Evolutionary conservation across 2,329 filamentous ascomycete species (phyloP), one percentile per base, ranked within the genome.

Genomic region (Trichoderma koningii): DNA sequence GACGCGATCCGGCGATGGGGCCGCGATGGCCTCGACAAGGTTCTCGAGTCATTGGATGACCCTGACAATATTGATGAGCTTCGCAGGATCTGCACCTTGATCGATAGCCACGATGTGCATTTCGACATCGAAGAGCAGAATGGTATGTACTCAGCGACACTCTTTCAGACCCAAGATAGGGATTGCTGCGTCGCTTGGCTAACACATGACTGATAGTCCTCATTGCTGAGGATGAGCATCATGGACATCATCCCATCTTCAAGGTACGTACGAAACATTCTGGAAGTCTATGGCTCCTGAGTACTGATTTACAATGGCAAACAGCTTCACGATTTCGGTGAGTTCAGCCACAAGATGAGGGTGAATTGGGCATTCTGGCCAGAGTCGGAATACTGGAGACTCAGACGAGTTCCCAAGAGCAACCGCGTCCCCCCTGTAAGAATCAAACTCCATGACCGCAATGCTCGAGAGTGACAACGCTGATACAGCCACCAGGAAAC

Each of bases 111-210:
- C 47, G 73, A 75, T 48, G 63, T 75, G 30, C 73, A 75, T 53
- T 66, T 72, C 7, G 73, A 75, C 52, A 52, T 75, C 5, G 75
- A 76, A 53, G 69, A 71, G 47, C 48, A 67, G 2, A 76, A 76
- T 30, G 66, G 75, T 76, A 69, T 23, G 69, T 65, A 12, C 3
- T 28, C 21, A 23, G 7, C 2, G 1, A 2, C 26, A 12, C 1
- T n/a, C 5, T 7, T 26, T 5, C 10, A n/a, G 10, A 26, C 9
- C 10, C 1, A 2, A 21, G 7, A 17, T 3, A 41, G 9, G 10
- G 12, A 3, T 12, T 44, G 12, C 30, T n/a, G n/a, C n/a, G n/a
- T 17, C 21, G 34, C 26, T 21, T 28, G 14, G 45, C 70, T 60
- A 68, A 65, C 62, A 12, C 28, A 34, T 2, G 34, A 10, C 14